Percentiles rank a stretch among this genome's conserved stretches.
phyloP scores from a whole-genome alignment of 176 grass and related monocot species.

The Triticum dicoccoides region DNA sequence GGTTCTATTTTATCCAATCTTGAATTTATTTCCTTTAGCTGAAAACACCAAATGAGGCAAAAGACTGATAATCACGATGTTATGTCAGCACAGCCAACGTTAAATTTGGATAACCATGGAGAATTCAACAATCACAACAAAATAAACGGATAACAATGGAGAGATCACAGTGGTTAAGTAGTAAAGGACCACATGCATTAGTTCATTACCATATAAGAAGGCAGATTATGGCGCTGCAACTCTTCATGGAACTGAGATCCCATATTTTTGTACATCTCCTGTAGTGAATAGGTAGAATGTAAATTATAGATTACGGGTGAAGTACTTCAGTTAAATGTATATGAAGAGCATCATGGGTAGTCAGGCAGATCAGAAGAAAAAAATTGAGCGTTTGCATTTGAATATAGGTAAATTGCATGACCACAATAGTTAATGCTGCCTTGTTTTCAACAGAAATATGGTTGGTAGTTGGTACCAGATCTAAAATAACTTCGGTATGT shows the following conservation, averaged over 20 bases:
- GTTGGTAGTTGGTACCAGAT: background rate
- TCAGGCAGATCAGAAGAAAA: background rate
- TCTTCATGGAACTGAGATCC: slow-evolving; percentile 90
- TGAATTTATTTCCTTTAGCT: slow-evolving; percentile 90
- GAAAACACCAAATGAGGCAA: slow-evolving; percentile 36
- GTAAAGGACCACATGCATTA: slow-evolving; percentile 29
- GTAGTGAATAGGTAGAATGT: slow-evolving; percentile 10
- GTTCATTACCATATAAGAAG: slow-evolving; percentile 73
- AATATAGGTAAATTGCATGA: slow-evolving; percentile 10
- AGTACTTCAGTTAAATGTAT: slow-evolving; percentile 2
- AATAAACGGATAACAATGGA: background rate
- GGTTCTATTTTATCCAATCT: slow-evolving; percentile 76
- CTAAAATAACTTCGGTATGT: background rate
- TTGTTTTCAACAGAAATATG: slow-evolving; percentile 5
- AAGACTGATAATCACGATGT: slow-evolving; percentile 4
- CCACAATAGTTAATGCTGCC: slow-evolving; percentile 6
- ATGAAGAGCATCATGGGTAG: background rate
- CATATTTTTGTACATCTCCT: slow-evolving; percentile 79
- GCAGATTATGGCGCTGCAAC: slow-evolving; percentile 72
- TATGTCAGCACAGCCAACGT: background rate
- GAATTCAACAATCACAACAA: background rate
- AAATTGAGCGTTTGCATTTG: background rate
- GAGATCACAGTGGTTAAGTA: background rate
- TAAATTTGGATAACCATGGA: background rate
- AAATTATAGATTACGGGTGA: background rate